phyloP scores from a whole-genome alignment of 2,329 filamentous ascomycete genomes.

The Curvularia eragrostidis region DNA sequence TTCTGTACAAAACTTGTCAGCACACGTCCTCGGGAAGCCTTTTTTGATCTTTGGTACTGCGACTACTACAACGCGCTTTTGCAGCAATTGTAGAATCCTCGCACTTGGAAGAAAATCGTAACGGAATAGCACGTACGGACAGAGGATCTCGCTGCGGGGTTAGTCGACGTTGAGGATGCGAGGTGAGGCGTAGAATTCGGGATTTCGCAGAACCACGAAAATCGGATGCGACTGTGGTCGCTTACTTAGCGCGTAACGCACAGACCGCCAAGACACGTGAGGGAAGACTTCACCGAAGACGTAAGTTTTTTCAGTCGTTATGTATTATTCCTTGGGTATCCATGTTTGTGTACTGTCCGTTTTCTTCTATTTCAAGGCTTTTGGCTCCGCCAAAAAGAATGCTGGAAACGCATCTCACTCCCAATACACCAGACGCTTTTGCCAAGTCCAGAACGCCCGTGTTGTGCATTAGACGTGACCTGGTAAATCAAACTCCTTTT shows the following conservation, averaged over 20 bases:
- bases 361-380: conserved; percentile 1
- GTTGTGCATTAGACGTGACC: conserved; percentile 42
- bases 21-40: conserved; percentile 6
- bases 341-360: conserved; percentile 2
- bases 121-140: conserved; percentile 32
- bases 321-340: conserved; percentile 10
- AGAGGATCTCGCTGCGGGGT: conserved; percentile 35
- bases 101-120: neutral
- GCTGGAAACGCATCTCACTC: neutral
- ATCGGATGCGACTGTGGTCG: conserved; percentile 26
- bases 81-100: conserved; percentile 3
- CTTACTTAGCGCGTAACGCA: conserved; percentile 26
- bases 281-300: neutral
- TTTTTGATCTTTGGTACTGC: neutral
- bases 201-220: conserved; percentile 20
- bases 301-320: neutral
- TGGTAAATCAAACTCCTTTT: conserved; percentile 44
- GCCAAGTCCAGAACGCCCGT: conserved; percentile 20
- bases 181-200: conserved; percentile 30
- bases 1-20: conserved; percentile 36
- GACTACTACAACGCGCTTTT: neutral
- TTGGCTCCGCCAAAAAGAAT: neutral
- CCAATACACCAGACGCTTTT: conserved; percentile 6
- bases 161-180: conserved; percentile 36
- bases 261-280: conserved; percentile 15